Evolutionary conservation across 176 grass and related monocot genomes (phyloP).

Genomic region (Zoysia japonica): DNA sequence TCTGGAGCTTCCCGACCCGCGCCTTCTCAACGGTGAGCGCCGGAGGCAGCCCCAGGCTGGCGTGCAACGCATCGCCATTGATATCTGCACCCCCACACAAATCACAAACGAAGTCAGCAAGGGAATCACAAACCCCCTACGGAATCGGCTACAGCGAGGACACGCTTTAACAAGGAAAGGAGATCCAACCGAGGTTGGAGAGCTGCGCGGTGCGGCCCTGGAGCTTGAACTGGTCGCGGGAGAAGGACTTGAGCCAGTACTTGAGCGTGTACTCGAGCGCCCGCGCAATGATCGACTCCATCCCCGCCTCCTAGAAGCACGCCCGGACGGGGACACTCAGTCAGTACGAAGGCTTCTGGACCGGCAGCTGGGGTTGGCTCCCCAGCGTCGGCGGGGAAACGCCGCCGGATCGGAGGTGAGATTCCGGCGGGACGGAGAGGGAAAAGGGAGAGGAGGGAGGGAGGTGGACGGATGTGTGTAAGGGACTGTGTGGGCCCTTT

Average conservation of each 20-base stretch:
- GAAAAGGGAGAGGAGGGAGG: not conserved
- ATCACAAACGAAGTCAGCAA: constrained; percentile 45
- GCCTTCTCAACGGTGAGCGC: constrained; percentile 77
- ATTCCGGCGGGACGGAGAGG: constrained; percentile 51
- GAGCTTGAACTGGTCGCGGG: constrained; percentile 99
- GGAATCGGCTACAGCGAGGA: constrained; percentile 31
- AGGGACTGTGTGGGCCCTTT: constrained; percentile 39
- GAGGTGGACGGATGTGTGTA: constrained; percentile 24
- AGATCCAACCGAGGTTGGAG: constrained; percentile 75
- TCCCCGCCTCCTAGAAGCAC: constrained; percentile 31
- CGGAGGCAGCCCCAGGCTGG: constrained; percentile 85
- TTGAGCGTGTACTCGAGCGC: constrained; percentile 99
- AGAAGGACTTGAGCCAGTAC: constrained; percentile 99
- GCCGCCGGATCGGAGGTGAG: constrained; percentile 50
- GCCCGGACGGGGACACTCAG: not conserved
- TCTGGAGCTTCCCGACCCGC: constrained; percentile 87
- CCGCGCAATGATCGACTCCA: constrained; percentile 99
- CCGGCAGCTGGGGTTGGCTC: not conserved
- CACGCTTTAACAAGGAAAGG: not conserved
- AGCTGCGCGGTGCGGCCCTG: constrained; percentile 95
- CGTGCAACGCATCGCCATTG: constrained; percentile 90
- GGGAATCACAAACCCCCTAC: not conserved
- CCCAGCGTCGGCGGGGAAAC: constrained; percentile 17
- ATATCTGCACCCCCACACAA: constrained; percentile 65
- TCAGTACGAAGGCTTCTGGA: not conserved